These are phyloP conservation scores for Botrytis byssoidea DNA, from an alignment of 2,329 filamentous ascomycete genomes.

Conservation along the genomic window DNA sequence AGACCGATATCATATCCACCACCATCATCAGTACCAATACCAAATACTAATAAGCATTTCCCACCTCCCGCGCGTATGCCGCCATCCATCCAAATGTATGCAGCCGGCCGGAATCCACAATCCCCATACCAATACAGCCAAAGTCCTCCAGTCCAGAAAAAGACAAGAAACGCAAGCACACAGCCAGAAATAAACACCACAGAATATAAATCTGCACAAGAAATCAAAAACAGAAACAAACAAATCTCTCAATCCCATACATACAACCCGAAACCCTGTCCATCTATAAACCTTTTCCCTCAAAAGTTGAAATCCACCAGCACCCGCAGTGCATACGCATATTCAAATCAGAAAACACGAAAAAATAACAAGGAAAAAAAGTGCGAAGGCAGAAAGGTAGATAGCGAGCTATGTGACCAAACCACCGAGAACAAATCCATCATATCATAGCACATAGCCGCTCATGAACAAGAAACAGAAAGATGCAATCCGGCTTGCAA, in stretches of 20 bases:
- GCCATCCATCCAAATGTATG: constrained; percentile 12
- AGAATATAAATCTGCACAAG: not conserved
- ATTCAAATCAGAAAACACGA: not conserved
- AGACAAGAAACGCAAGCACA: not conserved
- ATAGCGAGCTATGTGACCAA: constrained; percentile 13
- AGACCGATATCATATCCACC: not conserved
- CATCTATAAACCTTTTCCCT: constrained; percentile 16
- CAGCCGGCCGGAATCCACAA: constrained; percentile 1
- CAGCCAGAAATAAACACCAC: not conserved
- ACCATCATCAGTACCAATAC: not conserved
- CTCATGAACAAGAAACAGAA: not conserved
- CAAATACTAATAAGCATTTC: constrained; percentile 2
- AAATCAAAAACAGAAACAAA: not conserved
- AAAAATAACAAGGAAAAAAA: not conserved
- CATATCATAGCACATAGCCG: constrained; percentile 14
- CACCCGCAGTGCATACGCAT: constrained; percentile 4
- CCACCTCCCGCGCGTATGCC: not conserved
- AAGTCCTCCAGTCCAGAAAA: not conserved
- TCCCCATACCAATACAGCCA: constrained; percentile 11
- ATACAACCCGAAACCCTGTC: not conserved
- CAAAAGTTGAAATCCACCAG: not conserved
- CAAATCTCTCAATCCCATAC: not conserved
- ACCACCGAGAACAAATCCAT: constrained; percentile 10
- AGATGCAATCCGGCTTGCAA: constrained; percentile 4
- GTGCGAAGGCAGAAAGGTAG: not conserved